phyloP scores from a whole-genome alignment of 2,329 filamentous ascomycete genomes.

The Truncatella angustata region DNA sequence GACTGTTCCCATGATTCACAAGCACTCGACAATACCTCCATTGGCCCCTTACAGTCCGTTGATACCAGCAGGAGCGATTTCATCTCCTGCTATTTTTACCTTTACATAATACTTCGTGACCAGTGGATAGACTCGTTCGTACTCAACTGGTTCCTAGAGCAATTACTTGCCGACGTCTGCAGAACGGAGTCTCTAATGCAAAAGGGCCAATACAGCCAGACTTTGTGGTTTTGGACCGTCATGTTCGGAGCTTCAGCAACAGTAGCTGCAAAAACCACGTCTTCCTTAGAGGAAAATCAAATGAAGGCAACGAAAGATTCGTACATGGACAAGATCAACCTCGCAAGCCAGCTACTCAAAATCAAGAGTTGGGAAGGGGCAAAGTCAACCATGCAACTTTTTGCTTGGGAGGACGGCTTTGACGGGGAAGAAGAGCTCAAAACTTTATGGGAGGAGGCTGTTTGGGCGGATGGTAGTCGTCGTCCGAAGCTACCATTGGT shows the following conservation, averaged over 20 bases:
- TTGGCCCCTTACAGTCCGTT: slow-evolving; percentile 22
- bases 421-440: slow-evolving; percentile 38
- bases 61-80: slow-evolving; percentile 41
- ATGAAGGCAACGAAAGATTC: slow-evolving; percentile 34
- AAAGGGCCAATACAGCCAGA: slow-evolving; percentile 39
- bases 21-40: slow-evolving; percentile 15
- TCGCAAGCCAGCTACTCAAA: slow-evolving; percentile 36
- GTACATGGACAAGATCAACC: slow-evolving; percentile 39
- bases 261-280: slow-evolving; percentile 33
- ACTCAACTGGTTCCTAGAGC: slow-evolving; percentile 44
- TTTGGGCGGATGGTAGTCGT: slow-evolving; percentile 23
- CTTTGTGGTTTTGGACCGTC: slow-evolving; percentile 45
- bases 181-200: slow-evolving; percentile 38
- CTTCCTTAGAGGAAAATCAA: slow-evolving; percentile 34
- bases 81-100: slow-evolving; percentile 46
- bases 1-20: slow-evolving; percentile 21
- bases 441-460: slow-evolving; percentile 40
- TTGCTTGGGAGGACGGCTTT: slow-evolving; percentile 39
- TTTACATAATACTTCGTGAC: slow-evolving; percentile 42
- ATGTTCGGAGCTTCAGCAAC: slow-evolving; percentile 44
- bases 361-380: slow-evolving; percentile 38
- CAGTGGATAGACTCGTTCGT: slow-evolving; percentile 40
- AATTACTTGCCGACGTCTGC: slow-evolving; percentile 42
- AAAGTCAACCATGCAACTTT: slow-evolving; percentile 33
- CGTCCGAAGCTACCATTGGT: slow-evolving; percentile 3